Evolutionary conservation across 2,329 filamentous ascomycete genomes (phyloP), one percentile per base, ranked within the genome.

Genomic region (Epichloe aotearoae): DNA sequence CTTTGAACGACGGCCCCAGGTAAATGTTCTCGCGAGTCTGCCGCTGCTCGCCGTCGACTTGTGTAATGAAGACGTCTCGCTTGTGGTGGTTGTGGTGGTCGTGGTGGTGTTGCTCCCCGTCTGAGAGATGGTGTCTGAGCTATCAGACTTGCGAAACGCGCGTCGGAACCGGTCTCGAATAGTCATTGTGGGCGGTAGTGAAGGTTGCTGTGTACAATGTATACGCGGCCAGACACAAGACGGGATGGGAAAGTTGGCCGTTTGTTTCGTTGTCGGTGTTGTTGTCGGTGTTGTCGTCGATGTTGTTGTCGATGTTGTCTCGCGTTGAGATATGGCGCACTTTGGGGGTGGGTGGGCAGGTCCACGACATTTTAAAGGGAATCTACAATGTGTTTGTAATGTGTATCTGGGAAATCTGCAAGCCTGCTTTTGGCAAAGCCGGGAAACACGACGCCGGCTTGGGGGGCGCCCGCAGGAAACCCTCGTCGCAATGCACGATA

Each of bases 81-180:
- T 60, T 34, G 61, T 58, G 40, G 58, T 26, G 23, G 23, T 26
- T 20, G 61, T 58, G 40, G 26, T 59, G 38, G 56, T 58, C 40
- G 58, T 61, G 36, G 64, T 61, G 36, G 60, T 57, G 55, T 58
- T 62, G 50, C 59, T 62, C 12, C 64, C 61, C 34, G 62, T 56
- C 34, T 68, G 65, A 12, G 65, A 64, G 39, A 63, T 59, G 53
- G 57, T 56, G 51, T 61, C 62, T 43, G 59, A 58, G 19, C 50
- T 50, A 47, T 62, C 58, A 33, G 68, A 69, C 56, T 62, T 64
- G 63, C 66, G 69, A 57, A 69, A 55, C 38, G 59, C 67, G 57
- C 68, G 68, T 54, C 69, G 69, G 53, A 72, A 64, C 37, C 66
- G 66, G 43, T 71, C 68, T 52, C 69, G 66, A 49, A 72, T 70